These are phyloP conservation scores for Afroboletus lepidellus DNA, from an alignment of 1,284 basidiomycete genomes.

Conservation along the genomic window DNA sequence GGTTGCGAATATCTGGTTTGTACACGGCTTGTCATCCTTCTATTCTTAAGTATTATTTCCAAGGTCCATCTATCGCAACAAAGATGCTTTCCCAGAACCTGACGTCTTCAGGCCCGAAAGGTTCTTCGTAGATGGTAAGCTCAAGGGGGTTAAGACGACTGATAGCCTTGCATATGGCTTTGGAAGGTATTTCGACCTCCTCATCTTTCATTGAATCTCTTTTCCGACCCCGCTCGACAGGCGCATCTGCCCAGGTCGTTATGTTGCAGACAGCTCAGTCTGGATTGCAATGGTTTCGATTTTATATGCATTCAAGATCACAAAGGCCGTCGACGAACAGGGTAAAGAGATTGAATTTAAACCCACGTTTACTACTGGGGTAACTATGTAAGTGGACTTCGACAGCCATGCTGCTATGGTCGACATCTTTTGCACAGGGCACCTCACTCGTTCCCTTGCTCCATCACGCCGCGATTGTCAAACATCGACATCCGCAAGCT, in stretches of 20 bases:
- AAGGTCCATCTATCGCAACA: constrained; percentile 46
- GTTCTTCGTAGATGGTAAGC: constrained; percentile 30
- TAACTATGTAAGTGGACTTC: constrained; percentile 11
- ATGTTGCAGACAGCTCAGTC: constrained; percentile 23
- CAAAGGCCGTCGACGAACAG: constrained; percentile 15
- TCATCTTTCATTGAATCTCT: background rate
- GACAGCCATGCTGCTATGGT: background rate
- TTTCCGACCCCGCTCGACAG: background rate
- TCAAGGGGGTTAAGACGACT: constrained; percentile 36
- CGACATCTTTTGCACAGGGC: constrained; percentile 6
- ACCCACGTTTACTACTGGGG: constrained; percentile 17
- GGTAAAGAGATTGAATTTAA: constrained; percentile 22
- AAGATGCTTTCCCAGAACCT: constrained; percentile 39
- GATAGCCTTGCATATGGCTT: constrained; percentile 42
- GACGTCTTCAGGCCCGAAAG: constrained; percentile 39
- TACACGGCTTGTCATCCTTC: background rate
- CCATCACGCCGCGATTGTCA: constrained; percentile 7
- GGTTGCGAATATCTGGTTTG: constrained; percentile 46
- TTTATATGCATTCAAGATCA: constrained; percentile 22
- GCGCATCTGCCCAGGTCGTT: constrained; percentile 30
- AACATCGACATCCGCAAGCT: constrained; percentile 8
- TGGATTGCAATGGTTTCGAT: constrained; percentile 26
- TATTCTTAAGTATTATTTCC: background rate
- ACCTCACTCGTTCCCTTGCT: constrained; percentile 25
- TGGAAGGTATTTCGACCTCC: constrained; percentile 31